Evolutionary conservation across 2,329 filamentous ascomycete genomes (phyloP).

Genomic region (Fusarium piperis): DNA sequence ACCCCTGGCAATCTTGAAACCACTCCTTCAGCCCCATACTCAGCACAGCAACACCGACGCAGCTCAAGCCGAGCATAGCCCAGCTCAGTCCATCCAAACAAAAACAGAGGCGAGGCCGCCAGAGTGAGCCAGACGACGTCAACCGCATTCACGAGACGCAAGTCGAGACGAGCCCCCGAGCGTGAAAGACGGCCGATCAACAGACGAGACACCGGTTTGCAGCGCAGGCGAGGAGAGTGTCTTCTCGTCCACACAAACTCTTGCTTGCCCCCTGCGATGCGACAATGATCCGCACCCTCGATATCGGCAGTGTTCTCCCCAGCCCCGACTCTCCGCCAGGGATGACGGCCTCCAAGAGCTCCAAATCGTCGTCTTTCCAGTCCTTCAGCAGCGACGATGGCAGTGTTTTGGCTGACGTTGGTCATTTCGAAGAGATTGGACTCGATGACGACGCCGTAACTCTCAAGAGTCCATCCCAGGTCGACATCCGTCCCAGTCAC

Average conservation of each 20-base stretch:
- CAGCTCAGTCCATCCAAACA: slow-evolving; percentile 26
- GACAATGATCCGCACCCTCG: slow-evolving; percentile 49
- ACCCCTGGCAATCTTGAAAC: slow-evolving; percentile 43
- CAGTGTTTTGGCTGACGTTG: slow-evolving; percentile 74
- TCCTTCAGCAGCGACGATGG: slow-evolving; percentile 82
- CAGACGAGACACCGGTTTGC: neutral
- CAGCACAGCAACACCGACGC: slow-evolving; percentile 36
- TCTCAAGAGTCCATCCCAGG: slow-evolving; percentile 59
- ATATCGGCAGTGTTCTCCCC: slow-evolving; percentile 42
- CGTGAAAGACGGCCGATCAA: neutral
- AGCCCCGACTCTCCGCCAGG: slow-evolving; percentile 59
- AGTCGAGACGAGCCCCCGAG: slow-evolving; percentile 5
- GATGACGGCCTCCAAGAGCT: slow-evolving; percentile 85
- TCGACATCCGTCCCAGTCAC: slow-evolving; percentile 50
- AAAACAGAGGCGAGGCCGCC: slow-evolving; percentile 34
- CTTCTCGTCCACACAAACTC: slow-evolving; percentile 20
- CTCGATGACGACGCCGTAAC: slow-evolving; percentile 72
- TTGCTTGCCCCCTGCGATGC: slow-evolving; percentile 41
- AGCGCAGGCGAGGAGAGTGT: slow-evolving; percentile 16
- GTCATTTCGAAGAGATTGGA: slow-evolving; percentile 93
- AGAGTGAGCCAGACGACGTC: slow-evolving; percentile 13
- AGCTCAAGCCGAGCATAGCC: slow-evolving; percentile 23
- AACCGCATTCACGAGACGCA: slow-evolving; percentile 9
- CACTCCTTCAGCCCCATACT: slow-evolving; percentile 36
- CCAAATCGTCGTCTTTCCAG: slow-evolving; percentile 88